A percentile compares a stretch with the other conserved stretches of the same genome.
phyloP scores from a whole-genome alignment of 140 eudicot genomes.

The Ambrosia hybrid region DNA sequence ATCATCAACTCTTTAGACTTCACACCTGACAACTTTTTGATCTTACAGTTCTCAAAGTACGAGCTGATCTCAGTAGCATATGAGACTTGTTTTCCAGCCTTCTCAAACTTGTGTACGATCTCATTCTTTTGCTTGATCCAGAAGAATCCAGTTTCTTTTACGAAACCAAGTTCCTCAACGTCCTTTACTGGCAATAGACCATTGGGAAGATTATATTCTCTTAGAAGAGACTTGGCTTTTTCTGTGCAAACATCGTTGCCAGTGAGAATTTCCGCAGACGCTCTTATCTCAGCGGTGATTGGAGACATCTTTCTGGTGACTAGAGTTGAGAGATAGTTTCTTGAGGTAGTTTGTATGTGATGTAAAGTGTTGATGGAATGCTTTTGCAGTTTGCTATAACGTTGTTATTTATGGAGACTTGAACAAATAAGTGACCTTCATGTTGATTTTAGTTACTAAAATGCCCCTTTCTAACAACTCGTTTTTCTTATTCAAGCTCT shows the following conservation, averaged over 20 bases:
- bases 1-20: slow-evolving; percentile 32
- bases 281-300: slow-evolving; percentile 32
- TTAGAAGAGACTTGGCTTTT: slow-evolving; percentile 7
- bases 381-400: neutral
- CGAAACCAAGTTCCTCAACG: slow-evolving; percentile 27
- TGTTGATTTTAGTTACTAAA: neutral
- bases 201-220: slow-evolving; percentile 18
- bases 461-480: neutral
- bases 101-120: too few species aligned
- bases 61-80: too few species aligned
- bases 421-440: neutral
- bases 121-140: slow-evolving; percentile 30
- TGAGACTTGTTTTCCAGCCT: too few species aligned
- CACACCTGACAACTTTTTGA: slow-evolving; percentile 26
- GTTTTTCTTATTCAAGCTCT: neutral
- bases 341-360: neutral
- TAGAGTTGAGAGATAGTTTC: neutral
- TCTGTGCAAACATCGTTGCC: slow-evolving; percentile 12
- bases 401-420: slow-evolving; percentile 8
- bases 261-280: slow-evolving; percentile 21
- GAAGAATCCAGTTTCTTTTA: slow-evolving; percentile 22
- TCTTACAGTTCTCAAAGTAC: slow-evolving; percentile 33
- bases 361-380: slow-evolving; percentile 4
- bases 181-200: slow-evolving; percentile 22
- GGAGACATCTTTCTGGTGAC: slow-evolving; percentile 16